These are phyloP conservation scores for Aspergillus melleus DNA, from an alignment of 2,329 filamentous ascomycete species.

Conservation along the genomic window DNA sequence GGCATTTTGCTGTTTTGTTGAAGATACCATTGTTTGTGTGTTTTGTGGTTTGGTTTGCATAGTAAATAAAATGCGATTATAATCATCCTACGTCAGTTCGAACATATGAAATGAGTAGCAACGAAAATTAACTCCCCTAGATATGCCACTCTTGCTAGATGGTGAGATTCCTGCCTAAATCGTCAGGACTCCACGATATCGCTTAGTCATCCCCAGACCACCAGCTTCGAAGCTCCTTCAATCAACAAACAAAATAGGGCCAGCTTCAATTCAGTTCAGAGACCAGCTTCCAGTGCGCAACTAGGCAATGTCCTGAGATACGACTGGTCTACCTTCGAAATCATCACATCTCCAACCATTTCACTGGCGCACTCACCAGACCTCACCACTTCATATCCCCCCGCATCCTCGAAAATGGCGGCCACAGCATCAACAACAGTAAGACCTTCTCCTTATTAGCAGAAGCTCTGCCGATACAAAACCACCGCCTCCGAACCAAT, in stretches of 20 bases:
- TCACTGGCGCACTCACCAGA: neutral
- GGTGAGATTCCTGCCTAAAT: neutral
- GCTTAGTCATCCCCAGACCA: constrained; percentile 9
- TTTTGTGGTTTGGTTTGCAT: neutral
- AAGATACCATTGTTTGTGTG: constrained; percentile 24
- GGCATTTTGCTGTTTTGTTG: constrained; percentile 4
- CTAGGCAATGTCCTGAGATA: neutral
- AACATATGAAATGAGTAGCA: too few relatives aligned
- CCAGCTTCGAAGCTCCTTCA: neutral
- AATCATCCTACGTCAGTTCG: too few relatives aligned
- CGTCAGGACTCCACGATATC: neutral
- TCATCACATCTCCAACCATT: too few relatives aligned
- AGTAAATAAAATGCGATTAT: neutral
- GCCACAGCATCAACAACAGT: constrained; percentile 15
- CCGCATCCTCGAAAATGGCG: constrained; percentile 12
- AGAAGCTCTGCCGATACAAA: too few relatives aligned
- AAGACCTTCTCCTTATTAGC: neutral
- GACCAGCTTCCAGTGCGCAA: neutral
- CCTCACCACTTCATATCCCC: neutral
- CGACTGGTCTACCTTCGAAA: neutral
- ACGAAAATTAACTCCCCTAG: too few relatives aligned
- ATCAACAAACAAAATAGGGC: neutral
- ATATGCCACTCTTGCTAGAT: too few relatives aligned
- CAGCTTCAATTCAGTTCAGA: neutral
- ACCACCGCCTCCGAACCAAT: neutral